Percentiles rank a stretch among this genome's conserved stretches.
phyloP scores from a whole-genome alignment of 768 basidiomycete genomes.

The Fomitopsis pulvina region DNA sequence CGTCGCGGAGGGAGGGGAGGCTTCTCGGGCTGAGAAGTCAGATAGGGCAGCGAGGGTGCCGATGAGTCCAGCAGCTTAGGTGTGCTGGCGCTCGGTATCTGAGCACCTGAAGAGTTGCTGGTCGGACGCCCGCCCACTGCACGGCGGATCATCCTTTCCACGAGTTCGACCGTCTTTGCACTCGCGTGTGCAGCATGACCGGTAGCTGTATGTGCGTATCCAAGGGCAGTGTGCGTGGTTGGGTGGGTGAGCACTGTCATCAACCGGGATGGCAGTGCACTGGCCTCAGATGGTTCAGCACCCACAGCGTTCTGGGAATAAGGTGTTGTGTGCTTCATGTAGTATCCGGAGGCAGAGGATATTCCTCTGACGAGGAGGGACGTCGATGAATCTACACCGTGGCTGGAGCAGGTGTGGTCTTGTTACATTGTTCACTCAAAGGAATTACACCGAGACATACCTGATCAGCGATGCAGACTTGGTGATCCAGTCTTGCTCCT shows the following conservation, averaged over 20 bases:
- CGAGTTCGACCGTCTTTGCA: conserved; percentile 49
- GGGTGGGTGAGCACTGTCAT: conserved; percentile 40
- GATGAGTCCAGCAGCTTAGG: background rate
- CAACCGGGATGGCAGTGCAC: conserved; percentile 20
- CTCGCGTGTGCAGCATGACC: conserved; percentile 65
- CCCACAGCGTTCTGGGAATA: conserved; percentile 24
- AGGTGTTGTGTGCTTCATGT: conserved; percentile 49
- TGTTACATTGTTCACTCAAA: background rate
- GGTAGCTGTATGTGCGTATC: conserved; percentile 55
- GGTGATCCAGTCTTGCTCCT: conserved; percentile 64
- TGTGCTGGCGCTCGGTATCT: background rate
- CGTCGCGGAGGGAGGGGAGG: conserved; percentile 2
- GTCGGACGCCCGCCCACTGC: conserved; percentile 38
- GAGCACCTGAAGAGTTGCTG: background rate
- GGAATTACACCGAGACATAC: conserved; percentile 31
- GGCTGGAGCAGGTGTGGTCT: conserved; percentile 29
- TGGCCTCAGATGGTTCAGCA: conserved; percentile 21
- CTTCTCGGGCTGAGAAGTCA: conserved; percentile 3
- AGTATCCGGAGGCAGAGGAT: conserved; percentile 52
- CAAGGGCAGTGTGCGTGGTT: conserved; percentile 48
- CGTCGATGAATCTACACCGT: conserved; percentile 62
- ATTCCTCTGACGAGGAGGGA: conserved; percentile 57
- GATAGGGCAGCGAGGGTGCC: background rate
- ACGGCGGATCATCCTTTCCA: conserved; percentile 54
- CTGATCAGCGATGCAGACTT: conserved; percentile 55